Evolutionary conservation across 176 grass and related monocot species (phyloP), one percentile per base, ranked within the genome.

Genomic region (Aegilops sharonensis): DNA sequence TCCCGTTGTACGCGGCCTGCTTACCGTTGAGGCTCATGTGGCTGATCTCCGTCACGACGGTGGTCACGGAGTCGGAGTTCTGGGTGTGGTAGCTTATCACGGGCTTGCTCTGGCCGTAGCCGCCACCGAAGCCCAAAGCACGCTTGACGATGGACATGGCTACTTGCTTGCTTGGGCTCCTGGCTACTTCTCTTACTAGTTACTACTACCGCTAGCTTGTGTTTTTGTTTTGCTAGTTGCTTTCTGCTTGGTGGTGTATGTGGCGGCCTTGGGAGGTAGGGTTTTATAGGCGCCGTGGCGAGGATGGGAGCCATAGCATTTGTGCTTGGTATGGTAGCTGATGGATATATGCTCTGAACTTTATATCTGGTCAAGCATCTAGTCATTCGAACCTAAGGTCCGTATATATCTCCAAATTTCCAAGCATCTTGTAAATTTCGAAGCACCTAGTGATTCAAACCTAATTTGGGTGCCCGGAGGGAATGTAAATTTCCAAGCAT

Each of bases 41-140:
- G 81, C 79, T 75, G 8, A 88, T 76, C 81, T 91, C 69, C 5
- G 63, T 77, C 27, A 88, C 23, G 29, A 91, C 68, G 81, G 89
- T 81, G 76, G 85, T 85, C 61, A 84, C 76, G 8, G 4, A 25
- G 15, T 91, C 85, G 50, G 30, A 32, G 81, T 69, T 77, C 0
- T 84, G 71, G 48, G 71, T 64, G 81, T 81, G 27, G 77, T 85
- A 84, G 85, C 50, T 91, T 59, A 87, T 9, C 67, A 84, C 59
- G 6, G 80, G 81, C 47, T 88, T 87, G 81, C 68, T 67, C 20
- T 63, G 14, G 81, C 89, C 42, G 3, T 81, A 35, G 10, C 74
- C 57, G 61, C 76, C 68, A 2, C 31, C 50, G 52, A 37, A 70
- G 65, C 81, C 40, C 56, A 65, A 23, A 42, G 66, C 67, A 40